Evolutionary conservation across 148 eudicot species (phyloP), one percentile per base, ranked within the genome.

Genomic region (Polygonum aviculare): DNA sequence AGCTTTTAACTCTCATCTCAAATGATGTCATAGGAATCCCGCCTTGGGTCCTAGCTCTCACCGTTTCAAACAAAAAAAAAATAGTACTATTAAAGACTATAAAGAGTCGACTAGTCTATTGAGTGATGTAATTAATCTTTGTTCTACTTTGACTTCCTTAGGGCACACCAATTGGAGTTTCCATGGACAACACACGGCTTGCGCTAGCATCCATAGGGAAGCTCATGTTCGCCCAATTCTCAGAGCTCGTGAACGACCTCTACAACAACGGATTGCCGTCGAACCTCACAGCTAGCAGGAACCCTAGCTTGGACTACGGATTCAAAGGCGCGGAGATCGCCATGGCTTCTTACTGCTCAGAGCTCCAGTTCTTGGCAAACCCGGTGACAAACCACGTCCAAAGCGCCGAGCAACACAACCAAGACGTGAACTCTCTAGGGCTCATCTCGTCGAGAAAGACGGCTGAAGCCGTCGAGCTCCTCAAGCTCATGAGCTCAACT

Each of bases 251-350:
- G 19, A 77, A 81, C 3, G 84, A 81, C 15, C 67, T 69, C 31
- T 67, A 81, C 84, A 81, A 62, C 81, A 81, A 81, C 35, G 84
- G 84, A 2, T 50, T 81, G 49, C 81, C 84, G 8, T 78, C 81
- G 0, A 51, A 81, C 39, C 81, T 81, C n/a, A 74, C 83, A 2
- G 80, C 80, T 0, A 80, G 83, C 14, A 48, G 78, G 2, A 59
- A 81, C 62, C 83, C 83, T 0, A 81, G 83, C 60, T 74, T 81
- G 77, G 83, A 81, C 18, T 81, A 81, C 41, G 83, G 83, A 1
- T 78, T 81, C 75, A 81, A 81, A 60, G 83, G 83, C 0, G 73
- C 80, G 2, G 83, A 81, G 21, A 78, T 81, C 49, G 83, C 83
- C 45, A 81, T 81, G 80, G 83, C 83, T 7, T 67, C 83, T 7